These are phyloP conservation scores for Sequoiadendron giganteum DNA, from an alignment of 75 land plant genomes.

Conservation along the genomic window DNA sequence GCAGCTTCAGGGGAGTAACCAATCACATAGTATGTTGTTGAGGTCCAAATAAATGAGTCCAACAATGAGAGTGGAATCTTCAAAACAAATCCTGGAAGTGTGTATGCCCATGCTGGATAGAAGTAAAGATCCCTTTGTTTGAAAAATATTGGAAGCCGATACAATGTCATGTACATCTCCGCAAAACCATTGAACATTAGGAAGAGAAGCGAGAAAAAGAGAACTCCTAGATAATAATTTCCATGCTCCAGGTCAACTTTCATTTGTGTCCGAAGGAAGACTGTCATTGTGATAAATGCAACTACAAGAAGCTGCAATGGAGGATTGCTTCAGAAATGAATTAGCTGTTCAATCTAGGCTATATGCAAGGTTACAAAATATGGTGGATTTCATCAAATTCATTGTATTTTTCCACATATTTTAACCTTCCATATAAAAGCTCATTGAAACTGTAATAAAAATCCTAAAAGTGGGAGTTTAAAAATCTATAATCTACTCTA, in stretches of 20 bases:
- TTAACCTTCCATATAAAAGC: no score
- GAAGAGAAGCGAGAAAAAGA: constrained; percentile 47
- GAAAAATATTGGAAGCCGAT: constrained; percentile 57
- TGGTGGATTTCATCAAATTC: not conserved
- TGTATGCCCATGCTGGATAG: constrained; percentile 80
- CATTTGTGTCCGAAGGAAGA: constrained; percentile 64
- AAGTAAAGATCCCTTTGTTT: constrained; percentile 60
- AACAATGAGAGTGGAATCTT: constrained; percentile 61
- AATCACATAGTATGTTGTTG: constrained; percentile 57
- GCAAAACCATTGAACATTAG: constrained; percentile 55
- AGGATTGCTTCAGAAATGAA: not conserved
- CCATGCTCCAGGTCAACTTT: constrained; percentile 26
- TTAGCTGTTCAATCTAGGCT: not conserved
- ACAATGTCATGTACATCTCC: constrained; percentile 48
- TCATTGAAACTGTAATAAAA: no score
- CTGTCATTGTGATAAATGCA: constrained; percentile 48
- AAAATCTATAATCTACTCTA: no score
- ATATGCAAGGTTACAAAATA: not conserved
- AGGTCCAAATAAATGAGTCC: constrained; percentile 51
- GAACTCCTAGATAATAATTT: constrained; percentile 44
- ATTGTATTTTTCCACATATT: no score
- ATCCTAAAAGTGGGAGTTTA: no score
- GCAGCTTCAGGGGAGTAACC: constrained; percentile 59
- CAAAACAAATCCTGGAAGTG: constrained; percentile 45
- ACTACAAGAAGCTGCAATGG: constrained; percentile 31